Evolutionary conservation across 2,329 filamentous ascomycete species (phyloP).

Genomic region (Colletotrichum musae): DNA sequence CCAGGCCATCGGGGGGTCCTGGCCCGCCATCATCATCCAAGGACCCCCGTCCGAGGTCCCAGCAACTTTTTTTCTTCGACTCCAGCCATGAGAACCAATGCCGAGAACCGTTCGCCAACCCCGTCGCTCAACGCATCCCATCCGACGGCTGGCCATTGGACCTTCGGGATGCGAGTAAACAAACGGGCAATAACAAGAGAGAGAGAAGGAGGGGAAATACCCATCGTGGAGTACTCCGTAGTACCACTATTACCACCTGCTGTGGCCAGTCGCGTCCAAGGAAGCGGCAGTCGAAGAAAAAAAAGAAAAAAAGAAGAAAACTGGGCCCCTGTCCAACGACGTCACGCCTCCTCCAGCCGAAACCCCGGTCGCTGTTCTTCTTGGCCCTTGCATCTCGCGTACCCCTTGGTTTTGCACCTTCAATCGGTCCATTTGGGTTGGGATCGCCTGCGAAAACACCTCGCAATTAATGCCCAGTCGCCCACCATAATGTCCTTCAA

Average conservation of each 20-base stretch:
- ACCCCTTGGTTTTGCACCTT: constrained; percentile 35
- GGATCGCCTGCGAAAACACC: constrained; percentile 34
- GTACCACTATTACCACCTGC: not conserved
- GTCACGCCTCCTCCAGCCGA: constrained; percentile 39
- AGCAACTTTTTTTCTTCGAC: constrained; percentile 1
- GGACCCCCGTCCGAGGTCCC: not conserved
- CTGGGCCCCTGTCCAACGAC: constrained; percentile 36
- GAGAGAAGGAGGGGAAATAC: not conserved
- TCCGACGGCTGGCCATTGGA: not conserved
- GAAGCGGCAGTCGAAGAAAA: constrained; percentile 26
- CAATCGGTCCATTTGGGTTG: constrained; percentile 29
- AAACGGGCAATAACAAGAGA: not conserved
- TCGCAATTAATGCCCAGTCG: constrained; percentile 25
- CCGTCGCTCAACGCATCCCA: constrained; percentile 6
- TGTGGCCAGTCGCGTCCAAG: constrained; percentile 16
- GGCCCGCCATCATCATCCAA: constrained; percentile 10
- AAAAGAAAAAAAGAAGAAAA: constrained; percentile 28
- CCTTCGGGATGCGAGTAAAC: not conserved
- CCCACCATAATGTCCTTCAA: constrained; percentile 10
- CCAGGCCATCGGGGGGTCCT: constrained; percentile 34
- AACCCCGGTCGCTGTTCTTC: constrained; percentile 33
- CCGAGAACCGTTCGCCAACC: constrained; percentile 20
- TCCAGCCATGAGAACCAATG: constrained; percentile 23
- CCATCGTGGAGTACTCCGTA: too few relatives aligned
- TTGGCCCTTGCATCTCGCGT: constrained; percentile 40